These are phyloP conservation scores for Blastosporella zonata DNA, from an alignment of 1,284 basidiomycete genomes.

Conservation along the genomic window DNA sequence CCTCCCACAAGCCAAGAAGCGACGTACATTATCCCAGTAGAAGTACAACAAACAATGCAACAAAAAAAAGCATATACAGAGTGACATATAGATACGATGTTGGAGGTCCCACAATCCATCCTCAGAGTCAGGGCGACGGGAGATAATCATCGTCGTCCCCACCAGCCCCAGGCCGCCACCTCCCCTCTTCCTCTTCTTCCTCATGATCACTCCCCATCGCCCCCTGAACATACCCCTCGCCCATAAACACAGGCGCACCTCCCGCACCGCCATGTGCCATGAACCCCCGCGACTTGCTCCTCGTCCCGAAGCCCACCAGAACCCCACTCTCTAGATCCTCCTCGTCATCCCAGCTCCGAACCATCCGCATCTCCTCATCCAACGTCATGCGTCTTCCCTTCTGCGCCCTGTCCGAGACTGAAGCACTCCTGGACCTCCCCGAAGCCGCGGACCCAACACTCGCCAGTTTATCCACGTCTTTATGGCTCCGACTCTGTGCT, in stretches of 20 bases:
- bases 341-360: constrained; percentile 20
- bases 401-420: neutral
- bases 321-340: constrained; percentile 40
- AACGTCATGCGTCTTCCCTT: constrained; percentile 44
- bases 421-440: neutral
- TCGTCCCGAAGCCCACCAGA: constrained; percentile 50
- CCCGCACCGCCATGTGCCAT: constrained; percentile 72
- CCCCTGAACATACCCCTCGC: constrained; percentile 58
- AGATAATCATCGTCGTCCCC: constrained; percentile 14
- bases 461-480: neutral
- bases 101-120: neutral
- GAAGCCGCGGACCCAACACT: constrained; percentile 2
- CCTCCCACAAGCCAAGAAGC: too few relatives aligned
- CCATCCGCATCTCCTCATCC: constrained; percentile 56
- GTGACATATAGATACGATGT: neutral
- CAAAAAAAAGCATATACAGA: constrained; percentile 8
- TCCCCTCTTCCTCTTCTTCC: constrained; percentile 15
- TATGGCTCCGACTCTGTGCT: neutral
- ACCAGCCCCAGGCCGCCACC: neutral
- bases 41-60: constrained; percentile 6
- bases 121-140: constrained; percentile 2
- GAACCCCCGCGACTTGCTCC: constrained; percentile 54
- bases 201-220: constrained; percentile 25
- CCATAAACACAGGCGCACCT: constrained; percentile 65
- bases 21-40: neutral